Base-by-base conservation (phyloP, 139 green algal species). In the Auxenochlorella pyrenoidosa region DNA sequence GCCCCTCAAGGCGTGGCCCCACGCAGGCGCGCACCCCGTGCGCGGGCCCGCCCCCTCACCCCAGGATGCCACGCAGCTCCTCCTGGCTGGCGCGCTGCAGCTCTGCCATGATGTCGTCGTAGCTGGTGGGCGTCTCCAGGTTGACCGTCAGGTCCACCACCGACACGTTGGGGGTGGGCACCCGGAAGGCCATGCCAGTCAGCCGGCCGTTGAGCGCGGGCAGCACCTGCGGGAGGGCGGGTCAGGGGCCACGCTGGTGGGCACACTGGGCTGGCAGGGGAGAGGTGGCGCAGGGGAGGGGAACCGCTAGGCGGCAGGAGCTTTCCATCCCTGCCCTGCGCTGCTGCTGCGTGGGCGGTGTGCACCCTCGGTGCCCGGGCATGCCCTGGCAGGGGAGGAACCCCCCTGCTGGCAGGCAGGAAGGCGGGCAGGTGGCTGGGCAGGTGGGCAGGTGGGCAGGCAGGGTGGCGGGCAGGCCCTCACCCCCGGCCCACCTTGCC, bases 101-200 rank as follows among this genome's bases (percentile, higher is more conserved):
- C 66, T 91, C 93, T 1, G 90, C 90, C 94, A 98, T 98, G 93
- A 99, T 96, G 40, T 98, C 95, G 68, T 98, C 96, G 84, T 99
- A 99, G 10, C 88, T 93, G 47, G 97, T 91, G 3, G 78, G 82
- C 91, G 97, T 99, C 83, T 97, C 93, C 81, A 99, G 93, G 38
- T 86, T 83, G 5, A 95, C 88, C 0, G 97, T 99, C 26, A 99
- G 93, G 94, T 99, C 97, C 43, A 99, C 97, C 16, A 99, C 97
- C 34, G 28, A 40, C 75, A 41, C 97, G 83, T 99, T 96, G 75
- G 92, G 89, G 87, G 95, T 98, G 75, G 97, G 97, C 77, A 99
- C 97, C 54, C 97, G 95, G 95, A 99, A 99, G 22, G 97, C 95
- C 97, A 99, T 99, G 87, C 97, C 97, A 0, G 97, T 99, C 47